phyloP scores from a whole-genome alignment of 345 rosid genomes.

The Chamaenerion angustifolium region DNA sequence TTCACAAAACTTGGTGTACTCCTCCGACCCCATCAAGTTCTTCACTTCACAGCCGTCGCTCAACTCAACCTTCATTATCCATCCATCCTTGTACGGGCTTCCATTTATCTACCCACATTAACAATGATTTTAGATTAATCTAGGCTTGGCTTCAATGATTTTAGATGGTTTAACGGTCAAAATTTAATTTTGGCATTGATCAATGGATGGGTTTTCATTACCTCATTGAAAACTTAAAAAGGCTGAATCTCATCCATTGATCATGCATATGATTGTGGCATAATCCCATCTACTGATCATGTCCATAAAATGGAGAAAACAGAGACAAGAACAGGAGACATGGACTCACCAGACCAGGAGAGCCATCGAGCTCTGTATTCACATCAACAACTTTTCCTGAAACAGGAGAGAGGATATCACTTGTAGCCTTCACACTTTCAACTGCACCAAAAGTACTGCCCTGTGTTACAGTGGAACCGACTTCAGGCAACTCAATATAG shows the following conservation, averaged over 20 bases:
- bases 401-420: slow-evolving; percentile 85
- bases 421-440: slow-evolving; percentile 97
- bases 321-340: neutral
- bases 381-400: slow-evolving; percentile 75
- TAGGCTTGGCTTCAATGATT: too few species aligned
- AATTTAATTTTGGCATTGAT: too few species aligned
- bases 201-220: too few species aligned
- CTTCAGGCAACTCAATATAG: slow-evolving; percentile 79
- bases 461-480: slow-evolving; percentile 47
- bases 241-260: too few species aligned
- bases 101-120: slow-evolving; percentile 46
- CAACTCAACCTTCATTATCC: slow-evolving; percentile 77
- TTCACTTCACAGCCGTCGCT: slow-evolving; percentile 38
- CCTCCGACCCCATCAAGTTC: slow-evolving; percentile 63
- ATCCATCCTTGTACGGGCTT: slow-evolving; percentile 69
- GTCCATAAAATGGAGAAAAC: neutral
- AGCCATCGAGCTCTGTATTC: slow-evolving; percentile 39
- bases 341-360: slow-evolving; percentile 75
- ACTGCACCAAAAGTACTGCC: slow-evolving; percentile 87
- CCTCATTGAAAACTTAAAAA: too few species aligned
- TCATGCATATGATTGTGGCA: neutral
- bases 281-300: too few species aligned
- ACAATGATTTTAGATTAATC: neutral
- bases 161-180: too few species aligned
- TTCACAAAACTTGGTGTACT: slow-evolving; percentile 81